Percentiles rank a stretch among this genome's conserved stretches.
phyloP scores from a whole-genome alignment of 768 basidiomycete genomes.

The Lentinula sp. region DNA sequence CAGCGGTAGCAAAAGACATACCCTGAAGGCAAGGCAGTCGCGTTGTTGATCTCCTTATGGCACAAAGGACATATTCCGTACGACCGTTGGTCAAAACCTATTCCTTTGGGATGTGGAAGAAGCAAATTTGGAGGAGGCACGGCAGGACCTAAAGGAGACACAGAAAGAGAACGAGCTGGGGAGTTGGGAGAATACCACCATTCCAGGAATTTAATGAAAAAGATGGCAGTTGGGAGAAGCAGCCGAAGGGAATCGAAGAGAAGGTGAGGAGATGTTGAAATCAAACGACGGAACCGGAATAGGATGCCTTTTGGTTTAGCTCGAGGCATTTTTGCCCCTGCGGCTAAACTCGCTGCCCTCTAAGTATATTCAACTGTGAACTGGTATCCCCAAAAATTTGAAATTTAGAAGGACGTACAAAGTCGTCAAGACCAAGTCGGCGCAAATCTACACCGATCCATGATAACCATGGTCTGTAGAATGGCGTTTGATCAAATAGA shows the following conservation, averaged over 20 bases:
- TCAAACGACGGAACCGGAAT: conserved; percentile 37
- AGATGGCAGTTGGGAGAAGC: conserved; percentile 83
- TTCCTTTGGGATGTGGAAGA: conserved; percentile 66
- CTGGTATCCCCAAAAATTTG: not conserved
- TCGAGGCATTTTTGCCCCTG: conserved; percentile 20
- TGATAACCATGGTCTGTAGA: conserved; percentile 87
- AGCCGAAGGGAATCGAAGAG: conserved; percentile 74
- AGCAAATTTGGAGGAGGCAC: conserved; percentile 76
- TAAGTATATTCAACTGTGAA: conserved; percentile 13
- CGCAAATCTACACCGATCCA: conserved; percentile 83
- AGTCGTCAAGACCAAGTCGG: conserved; percentile 72
- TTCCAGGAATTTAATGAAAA: conserved; percentile 94
- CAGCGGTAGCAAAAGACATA: conserved; percentile 96
- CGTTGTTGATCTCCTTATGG: conserved; percentile 65
- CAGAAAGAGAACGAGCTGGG: conserved; percentile 68
- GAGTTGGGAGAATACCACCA: conserved; percentile 99
- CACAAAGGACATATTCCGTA: conserved; percentile 91
- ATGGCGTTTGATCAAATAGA: conserved; percentile 80
- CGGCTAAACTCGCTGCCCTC: conserved; percentile 33
- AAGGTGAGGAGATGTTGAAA: conserved; percentile 52
- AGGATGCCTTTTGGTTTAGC: conserved; percentile 29
- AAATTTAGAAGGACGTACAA: conserved; percentile 41
- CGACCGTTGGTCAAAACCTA: conserved; percentile 51
- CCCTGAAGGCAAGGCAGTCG: conserved; percentile 85
- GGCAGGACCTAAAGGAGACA: conserved; percentile 57